Base-by-base conservation (phyloP, 306 rosid species). In the Ochetophila trinervis region DNA sequence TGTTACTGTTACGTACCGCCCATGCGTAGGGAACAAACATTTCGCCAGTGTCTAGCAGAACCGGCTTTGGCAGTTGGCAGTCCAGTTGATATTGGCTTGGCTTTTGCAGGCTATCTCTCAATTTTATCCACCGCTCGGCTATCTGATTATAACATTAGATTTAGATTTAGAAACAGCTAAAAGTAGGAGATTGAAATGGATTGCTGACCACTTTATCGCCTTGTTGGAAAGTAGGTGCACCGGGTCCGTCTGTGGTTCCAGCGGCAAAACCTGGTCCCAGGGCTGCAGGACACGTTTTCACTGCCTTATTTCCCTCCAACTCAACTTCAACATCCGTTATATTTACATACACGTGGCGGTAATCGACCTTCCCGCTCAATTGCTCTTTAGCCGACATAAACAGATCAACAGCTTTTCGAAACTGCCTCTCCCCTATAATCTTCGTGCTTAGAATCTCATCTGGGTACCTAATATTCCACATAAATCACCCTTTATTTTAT, bases 211-310 rank as follows among this genome's bases (percentile, higher is more conserved):
- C 16, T 27, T 83, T 76, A 48, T 86, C 96, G 34, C 95, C 97
- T 77, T 91, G 97, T 68, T 86, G 97, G 76, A 91, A 91, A 20
- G 90, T 96, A 60, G 79, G 72, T 47, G 44, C 74, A 65, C 96
- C 97, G 0, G 96, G 97, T 1, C 97, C 95, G 62, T 86, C 96
- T 0, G 97, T 91, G 19, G 97, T 91, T 49, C 96, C 96, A 35
- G 97, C 97, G 3, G 97, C 96, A 73, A 91, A 91, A 73, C 89
- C 97, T 30, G 97, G 85, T 76, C 97, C 97, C 32, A 91, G 84
- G 1, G 96, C 97, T 1, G 96, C 91, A 27, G 96, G 95, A 57
- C 96, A 88, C 0, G 97, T 91, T 73, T 59, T 85, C 6, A 85
- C 91, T 10, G 66, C 71, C 58, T 70, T 70, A 32, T 76, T 76